phyloP scores from a whole-genome alignment of 495 filamentous ascomycete genomes.

The Aspergillus nidulans region DNA sequence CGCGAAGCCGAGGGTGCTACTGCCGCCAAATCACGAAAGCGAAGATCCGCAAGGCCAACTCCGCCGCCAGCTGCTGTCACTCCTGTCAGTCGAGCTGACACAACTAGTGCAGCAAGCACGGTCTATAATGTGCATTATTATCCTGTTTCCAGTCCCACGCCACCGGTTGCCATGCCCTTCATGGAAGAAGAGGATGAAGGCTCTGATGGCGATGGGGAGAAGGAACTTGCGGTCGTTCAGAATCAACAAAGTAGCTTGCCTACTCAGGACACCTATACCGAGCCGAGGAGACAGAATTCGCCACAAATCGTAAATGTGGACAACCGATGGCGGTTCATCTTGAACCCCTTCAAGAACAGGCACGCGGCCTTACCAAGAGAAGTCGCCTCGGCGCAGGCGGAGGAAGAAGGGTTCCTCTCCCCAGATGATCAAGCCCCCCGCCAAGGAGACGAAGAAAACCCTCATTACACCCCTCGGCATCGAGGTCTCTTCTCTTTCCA shows the following conservation, averaged over 20 bases:
- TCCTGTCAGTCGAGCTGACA: conserved; percentile 73
- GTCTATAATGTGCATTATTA: conserved; percentile 83
- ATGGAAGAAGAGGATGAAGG: conserved; percentile 38
- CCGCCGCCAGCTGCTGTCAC: conserved; percentile 62
- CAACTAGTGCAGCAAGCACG: conserved; percentile 72
- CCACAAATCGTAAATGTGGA: conserved; percentile 32
- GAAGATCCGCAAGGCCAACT: conserved; percentile 47
- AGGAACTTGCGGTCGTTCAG: conserved; percentile 23
- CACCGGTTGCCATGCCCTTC: conserved; percentile 39
- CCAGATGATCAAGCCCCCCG: conserved; percentile 8
- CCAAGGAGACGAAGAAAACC: conserved; percentile 22
- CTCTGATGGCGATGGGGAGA: conserved; percentile 18
- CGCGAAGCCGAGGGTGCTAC: conserved; percentile 14
- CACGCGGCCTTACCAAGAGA: conserved; percentile 51
- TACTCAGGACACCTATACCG: conserved; percentile 11
- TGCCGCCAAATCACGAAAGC: conserved; percentile 16
- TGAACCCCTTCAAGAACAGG: conserved; percentile 52
- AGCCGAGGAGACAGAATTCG: conserved; percentile 27
- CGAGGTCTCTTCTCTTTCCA: conserved; percentile 32
- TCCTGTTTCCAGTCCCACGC: conserved; percentile 65
- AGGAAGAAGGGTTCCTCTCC: conserved; percentile 26
- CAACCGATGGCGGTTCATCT: conserved; percentile 45
- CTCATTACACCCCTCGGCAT: conserved; percentile 14
- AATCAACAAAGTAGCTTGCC: conserved; percentile 8
- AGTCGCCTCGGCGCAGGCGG: conserved; percentile 46